Evolutionary conservation across 2,329 filamentous ascomycete genomes (phyloP).

Genomic region (Penicillium hordei): DNA sequence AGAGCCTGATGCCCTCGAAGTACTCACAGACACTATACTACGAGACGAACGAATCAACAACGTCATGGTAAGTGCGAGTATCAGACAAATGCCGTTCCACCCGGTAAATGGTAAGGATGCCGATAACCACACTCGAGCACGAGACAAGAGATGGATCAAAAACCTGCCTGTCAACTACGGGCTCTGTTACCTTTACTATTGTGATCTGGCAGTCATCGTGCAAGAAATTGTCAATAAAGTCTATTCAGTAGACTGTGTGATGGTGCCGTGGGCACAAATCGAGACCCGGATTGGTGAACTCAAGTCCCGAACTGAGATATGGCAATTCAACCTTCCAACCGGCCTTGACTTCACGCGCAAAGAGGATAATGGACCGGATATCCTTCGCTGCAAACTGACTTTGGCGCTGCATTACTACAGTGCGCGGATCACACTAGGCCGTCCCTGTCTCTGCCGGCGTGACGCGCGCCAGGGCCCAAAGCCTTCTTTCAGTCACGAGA

Average conservation of each 20-base stretch:
- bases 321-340: conserved; percentile 39
- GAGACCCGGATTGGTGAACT: conserved; percentile 43
- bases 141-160: conserved; percentile 38
- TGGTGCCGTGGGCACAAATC: conserved; percentile 42
- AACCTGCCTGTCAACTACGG: conserved; percentile 35
- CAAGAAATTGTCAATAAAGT: conserved; percentile 45
- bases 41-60: conserved; percentile 36
- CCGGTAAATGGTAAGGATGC: conserved; percentile 30
- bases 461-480: conserved; percentile 34
- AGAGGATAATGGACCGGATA: conserved; percentile 33
- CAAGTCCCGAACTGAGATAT: conserved; percentile 39
- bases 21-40: conserved; percentile 33
- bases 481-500: conserved; percentile 40
- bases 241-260: conserved; percentile 42
- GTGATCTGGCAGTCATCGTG: conserved; percentile 41
- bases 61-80: conserved; percentile 32
- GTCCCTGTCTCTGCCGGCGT: conserved; percentile 48
- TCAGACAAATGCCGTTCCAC: conserved; percentile 35
- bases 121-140: conserved; percentile 21
- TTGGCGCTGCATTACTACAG: conserved; percentile 49
- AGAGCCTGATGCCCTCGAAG: conserved; percentile 32
- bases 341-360: conserved; percentile 40
- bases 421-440: conserved; percentile 44
- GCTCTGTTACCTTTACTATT: conserved; percentile 42
- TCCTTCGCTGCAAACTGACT: conserved; percentile 41